phyloP scores from a whole-genome alignment of 1,139 yeast genomes.

The Trichomonascaceae sp. region DNA sequence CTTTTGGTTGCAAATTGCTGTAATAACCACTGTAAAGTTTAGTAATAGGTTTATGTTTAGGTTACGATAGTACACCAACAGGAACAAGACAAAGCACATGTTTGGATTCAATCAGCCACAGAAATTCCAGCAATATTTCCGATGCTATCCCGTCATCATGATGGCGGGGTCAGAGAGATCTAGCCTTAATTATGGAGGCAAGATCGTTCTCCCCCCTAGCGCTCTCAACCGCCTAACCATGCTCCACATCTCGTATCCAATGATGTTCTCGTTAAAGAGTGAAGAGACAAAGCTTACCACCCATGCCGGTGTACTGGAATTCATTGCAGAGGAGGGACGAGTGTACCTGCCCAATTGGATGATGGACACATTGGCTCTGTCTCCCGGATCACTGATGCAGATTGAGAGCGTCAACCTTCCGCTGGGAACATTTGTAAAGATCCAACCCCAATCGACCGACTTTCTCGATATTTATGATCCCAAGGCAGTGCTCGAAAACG shows the following conservation, averaged over 20 bases:
- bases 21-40: too few relatives aligned
- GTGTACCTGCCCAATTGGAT: constrained; percentile 95
- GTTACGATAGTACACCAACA: too few relatives aligned
- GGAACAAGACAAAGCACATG: too few relatives aligned
- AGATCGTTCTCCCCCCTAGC: constrained; percentile 87
- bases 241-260: constrained; percentile 86
- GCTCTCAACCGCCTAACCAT: constrained; percentile 79
- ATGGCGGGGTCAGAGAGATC: constrained; percentile 74
- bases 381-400: constrained; percentile 70
- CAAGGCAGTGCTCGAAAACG: constrained; percentile 90
- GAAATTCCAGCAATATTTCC: constrained; percentile 63
- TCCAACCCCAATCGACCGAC: constrained; percentile 91
- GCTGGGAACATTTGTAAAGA: constrained; percentile 75
- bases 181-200: constrained; percentile 90
- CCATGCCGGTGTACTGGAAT: constrained; percentile 92
- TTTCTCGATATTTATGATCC: constrained; percentile 92
- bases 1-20: too few relatives aligned
- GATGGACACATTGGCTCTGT: constrained; percentile 62
- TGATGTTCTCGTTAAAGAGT: constrained; percentile 73
- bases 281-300: constrained; percentile 49
- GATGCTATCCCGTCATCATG: constrained; percentile 87
- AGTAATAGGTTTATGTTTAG: too few relatives aligned
- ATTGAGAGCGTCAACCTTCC: constrained; percentile 66
- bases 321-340: constrained; percentile 95
- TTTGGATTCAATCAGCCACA: constrained; percentile 6